Evolutionary conservation across 805 yeast genomes (phyloP), one percentile per base, ranked within the genome.

Genomic region (Suhomyces tanzawaensis): DNA sequence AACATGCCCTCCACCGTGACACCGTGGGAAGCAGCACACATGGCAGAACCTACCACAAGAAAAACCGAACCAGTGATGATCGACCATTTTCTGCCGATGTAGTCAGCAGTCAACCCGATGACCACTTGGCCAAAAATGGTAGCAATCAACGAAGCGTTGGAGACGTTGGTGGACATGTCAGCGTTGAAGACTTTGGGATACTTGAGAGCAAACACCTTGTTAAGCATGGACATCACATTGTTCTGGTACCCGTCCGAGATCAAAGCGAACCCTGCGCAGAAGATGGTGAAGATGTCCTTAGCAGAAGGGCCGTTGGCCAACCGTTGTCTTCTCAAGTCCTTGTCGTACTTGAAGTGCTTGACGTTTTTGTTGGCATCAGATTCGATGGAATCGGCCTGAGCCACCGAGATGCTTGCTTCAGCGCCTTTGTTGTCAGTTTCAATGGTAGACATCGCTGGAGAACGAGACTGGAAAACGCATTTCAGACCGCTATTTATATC

Each of bases 211-310:
- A 82, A 80, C 11, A 80, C 72, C 15, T 72, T 62, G 57, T 82
- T 83, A 47, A 74, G 50, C 82, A 82, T 80, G 3, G 86, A 74
- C 86, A 83, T 81, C 45, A 81, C 72, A 48, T 78, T 81, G 53
- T 83, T 83, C 55, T 81, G 87, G 58, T 83, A 83, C 3, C 90
- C 90, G 60, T 85, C 93, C 16, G 85, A 77, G 50, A 82, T 76
- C 53, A 85, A 70, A 0, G 90, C 93, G 46, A 77, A 81, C 11
- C 93, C 91, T 17, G 89, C 69, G 60, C 85, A 77, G 31, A 79
- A 52, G 44, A 83, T 77, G 38, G 80, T 59, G 35, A 69, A 48
- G 19, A 63, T 42, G 39, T 68, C 71, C 18, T 51, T 58, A 25
- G 45, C 19, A 24, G 46, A 48, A 15, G 57, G 56, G 0, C 60